phyloP scores from a whole-genome alignment of 176 grass and related monocot species.

The Rhynchospora pubera region DNA sequence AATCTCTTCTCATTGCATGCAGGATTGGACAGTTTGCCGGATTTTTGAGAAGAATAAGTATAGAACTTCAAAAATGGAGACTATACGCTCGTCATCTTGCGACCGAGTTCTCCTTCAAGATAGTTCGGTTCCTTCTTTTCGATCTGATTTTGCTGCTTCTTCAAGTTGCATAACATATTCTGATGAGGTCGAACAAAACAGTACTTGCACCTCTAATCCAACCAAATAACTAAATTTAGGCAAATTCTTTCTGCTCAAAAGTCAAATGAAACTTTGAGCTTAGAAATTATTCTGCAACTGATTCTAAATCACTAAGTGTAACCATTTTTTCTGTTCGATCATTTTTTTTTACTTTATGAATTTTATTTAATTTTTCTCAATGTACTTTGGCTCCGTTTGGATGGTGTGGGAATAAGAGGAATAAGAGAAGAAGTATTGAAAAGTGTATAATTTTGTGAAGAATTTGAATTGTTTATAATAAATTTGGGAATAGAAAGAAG shows the following conservation, averaged over 20 bases:
- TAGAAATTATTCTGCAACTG: neutral
- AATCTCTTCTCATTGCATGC: neutral
- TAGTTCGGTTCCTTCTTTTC: neutral
- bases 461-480: no score
- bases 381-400: no score
- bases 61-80: neutral
- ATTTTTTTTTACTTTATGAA: neutral
- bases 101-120: neutral
- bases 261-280: neutral
- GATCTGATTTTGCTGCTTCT: neutral
- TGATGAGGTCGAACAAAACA: conserved; percentile 14
- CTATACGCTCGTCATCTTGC: neutral
- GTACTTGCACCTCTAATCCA: neutral
- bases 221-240: neutral
- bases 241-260: neutral
- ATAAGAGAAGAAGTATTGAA: no score
- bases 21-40: conserved; percentile 69
- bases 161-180: conserved; percentile 30
- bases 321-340: neutral
- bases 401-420: no score
- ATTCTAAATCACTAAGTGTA: no score
- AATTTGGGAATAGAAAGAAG: no score
- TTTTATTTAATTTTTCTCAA: neutral
- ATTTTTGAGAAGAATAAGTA: conserved; percentile 44
- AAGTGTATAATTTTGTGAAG: no score